Evolutionary conservation across 2,329 filamentous ascomycete species (phyloP), one percentile per base, ranked within the genome.

Genomic region (Daldinia sp.): DNA sequence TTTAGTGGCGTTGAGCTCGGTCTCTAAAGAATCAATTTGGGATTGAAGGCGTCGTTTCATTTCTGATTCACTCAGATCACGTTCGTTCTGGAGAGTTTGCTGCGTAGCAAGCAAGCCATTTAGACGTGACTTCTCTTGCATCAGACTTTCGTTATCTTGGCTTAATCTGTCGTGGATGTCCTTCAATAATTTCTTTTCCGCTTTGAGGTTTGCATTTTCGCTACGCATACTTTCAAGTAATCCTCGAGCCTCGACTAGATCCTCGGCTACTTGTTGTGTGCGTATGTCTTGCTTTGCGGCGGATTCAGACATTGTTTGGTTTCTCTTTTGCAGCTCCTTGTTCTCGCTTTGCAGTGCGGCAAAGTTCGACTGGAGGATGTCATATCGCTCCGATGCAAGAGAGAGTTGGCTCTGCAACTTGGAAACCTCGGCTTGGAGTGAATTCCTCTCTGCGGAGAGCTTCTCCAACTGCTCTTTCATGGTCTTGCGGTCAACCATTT

Each of bases 151-250:
- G 71, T 96, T 97, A 76, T 98, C 94, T 74, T 96, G 93, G 69
- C 89, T 92, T 48, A 98, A 85, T 59, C 97, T 90, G 70, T 92
- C 91, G 78, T 98, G 94, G 37, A 98, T 97, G 63, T 92, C 93
- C 82, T 96, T 97, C 92, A 93, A 97, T 9, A 99, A 85, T 41
- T 93, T 92, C 82, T 97, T 97, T 80, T 98, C 95, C 0, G 95
- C 94, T 79, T 97, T 97, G 37, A 98, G 87, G 76, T 98, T 98
- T 15, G 94, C 91, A 60, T 91, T 93, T 78, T 99, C 96, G 72
- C 93, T 94, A 59, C 94, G 92, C 80, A 98, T 88, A 76, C 93
- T 94, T 76, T 99, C 95, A 3, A 92, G 85, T 59, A 95, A 82
- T 35, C 92, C 92, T 78, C 90, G 92, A 4, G 92, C 90, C 78